Conservation (phyloP, 495 filamentous ascomycete genomes). For the Aspergillus asperescens region DNA sequence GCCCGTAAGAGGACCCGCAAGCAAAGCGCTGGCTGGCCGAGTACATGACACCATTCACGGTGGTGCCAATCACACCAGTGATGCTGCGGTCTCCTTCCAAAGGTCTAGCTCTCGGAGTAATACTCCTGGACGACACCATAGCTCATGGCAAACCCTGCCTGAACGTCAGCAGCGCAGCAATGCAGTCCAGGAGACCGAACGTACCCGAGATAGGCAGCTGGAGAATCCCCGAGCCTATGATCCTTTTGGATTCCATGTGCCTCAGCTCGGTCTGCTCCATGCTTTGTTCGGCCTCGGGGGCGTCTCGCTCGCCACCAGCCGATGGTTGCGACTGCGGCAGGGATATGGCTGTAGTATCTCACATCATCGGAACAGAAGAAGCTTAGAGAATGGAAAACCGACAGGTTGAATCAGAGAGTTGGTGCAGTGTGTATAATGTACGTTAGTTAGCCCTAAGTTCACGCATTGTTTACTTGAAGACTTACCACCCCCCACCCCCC, state of each 20-base stretch:
- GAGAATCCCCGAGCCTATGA: conserved; percentile 1
- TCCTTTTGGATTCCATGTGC: conserved; percentile 1
- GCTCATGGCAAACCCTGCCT: conserved; percentile 5
- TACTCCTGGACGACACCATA: conserved; percentile 10
- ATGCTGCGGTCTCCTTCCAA: conserved; percentile 7
- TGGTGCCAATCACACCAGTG: conserved; percentile 7
- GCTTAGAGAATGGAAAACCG: too few species aligned
- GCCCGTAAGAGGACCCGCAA: conserved; percentile 39
- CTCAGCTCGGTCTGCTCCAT: neutral
- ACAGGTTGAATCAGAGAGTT: too few species aligned
- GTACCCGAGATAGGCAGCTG: conserved; percentile 11
- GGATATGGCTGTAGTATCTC: too few species aligned
- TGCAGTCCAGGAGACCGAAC: neutral
- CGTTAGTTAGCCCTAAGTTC: too few species aligned
- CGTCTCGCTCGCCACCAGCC: neutral
- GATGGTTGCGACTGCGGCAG: too few species aligned
- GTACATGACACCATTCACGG: conserved; percentile 10
- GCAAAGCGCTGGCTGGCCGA: conserved; percentile 22
- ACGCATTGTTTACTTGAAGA: too few species aligned
- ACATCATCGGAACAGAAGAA: too few species aligned
- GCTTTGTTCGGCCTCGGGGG: neutral
- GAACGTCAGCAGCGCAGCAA: neutral
- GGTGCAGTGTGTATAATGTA: too few species aligned
- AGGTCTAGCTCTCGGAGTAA: conserved; percentile 6
- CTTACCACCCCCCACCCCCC: conserved; percentile 4